These are phyloP conservation scores for Ceratocystiopsis sp. DNA, from an alignment of 2,329 filamentous ascomycete genomes.

Conservation along the genomic window DNA sequence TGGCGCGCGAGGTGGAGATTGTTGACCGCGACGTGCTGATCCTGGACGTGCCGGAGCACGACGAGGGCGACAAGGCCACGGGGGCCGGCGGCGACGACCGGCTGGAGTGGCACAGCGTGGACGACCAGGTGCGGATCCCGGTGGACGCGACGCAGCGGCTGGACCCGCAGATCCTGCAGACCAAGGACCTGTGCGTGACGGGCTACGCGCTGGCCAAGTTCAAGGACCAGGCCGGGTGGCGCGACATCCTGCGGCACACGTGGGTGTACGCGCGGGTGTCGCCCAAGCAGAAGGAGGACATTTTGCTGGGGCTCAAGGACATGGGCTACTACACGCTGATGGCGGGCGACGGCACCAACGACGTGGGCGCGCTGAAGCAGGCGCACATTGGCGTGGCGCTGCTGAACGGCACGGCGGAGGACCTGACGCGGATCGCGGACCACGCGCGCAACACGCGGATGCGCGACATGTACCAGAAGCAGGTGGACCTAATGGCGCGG, in stretches of 20 bases:
- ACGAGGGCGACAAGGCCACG: constrained; percentile 51
- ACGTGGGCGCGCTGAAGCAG: constrained; percentile 94
- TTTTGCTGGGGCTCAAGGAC: constrained; percentile 88
- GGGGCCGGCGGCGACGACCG: too few species aligned
- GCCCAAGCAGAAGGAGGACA: constrained; percentile 97
- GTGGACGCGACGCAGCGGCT: constrained; percentile 72
- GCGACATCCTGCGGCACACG: constrained; percentile 64
- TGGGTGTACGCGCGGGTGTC: constrained; percentile 99
- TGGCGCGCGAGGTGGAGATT: constrained; percentile 90
- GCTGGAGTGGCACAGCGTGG: constrained; percentile 86
- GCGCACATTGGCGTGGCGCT: constrained; percentile 93
- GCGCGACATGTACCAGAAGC: constrained; percentile 98
- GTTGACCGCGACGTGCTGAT: constrained; percentile 92
- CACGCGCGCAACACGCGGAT: constrained; percentile 90
- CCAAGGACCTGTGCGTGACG: constrained; percentile 88
- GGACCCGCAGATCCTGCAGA: constrained; percentile 61
- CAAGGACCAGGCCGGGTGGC: constrained; percentile 60
- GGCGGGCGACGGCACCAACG: constrained; percentile 97
- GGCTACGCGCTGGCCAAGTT: constrained; percentile 87
- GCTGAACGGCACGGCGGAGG: constrained; percentile 83
- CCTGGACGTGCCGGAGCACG: constrained; percentile 84
- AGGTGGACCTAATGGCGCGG: constrained; percentile 73
- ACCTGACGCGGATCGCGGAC: constrained; percentile 80
- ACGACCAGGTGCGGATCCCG: constrained; percentile 72
- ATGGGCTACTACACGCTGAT: constrained; percentile 96